Base-by-base conservation (phyloP, 352 stramenopile genomes). In the Globisporangium irregulare region DNA sequence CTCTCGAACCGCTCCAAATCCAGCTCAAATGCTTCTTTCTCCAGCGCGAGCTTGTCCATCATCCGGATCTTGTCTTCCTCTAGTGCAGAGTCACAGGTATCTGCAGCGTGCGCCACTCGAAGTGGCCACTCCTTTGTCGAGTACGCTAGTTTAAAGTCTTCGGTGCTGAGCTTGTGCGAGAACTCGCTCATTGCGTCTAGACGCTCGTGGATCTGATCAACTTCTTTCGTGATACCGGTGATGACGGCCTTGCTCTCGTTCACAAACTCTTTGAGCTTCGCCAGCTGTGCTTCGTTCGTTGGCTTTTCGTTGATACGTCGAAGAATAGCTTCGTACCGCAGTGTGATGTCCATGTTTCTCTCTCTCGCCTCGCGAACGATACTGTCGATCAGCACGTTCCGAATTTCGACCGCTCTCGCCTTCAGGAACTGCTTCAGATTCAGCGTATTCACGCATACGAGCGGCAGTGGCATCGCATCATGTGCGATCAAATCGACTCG, bases 41-140 rank as follows among this genome's bases (percentile, higher is more conserved):
- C 92, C 2, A 98, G 72, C 25, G 90, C 84, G 22, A 98, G 76
- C 20, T 89, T 91, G 74, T 98, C 94, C 91, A 98, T 98, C 93
- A 98, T 98, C 32, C 90, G 83, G 41, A 97, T 85, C 62, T 98
- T 98, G 69, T 97, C 91, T 71, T 96, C 87, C 59, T 97, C 92
- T 1, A 97, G 76, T 18, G 89, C 89, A 6, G 90, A 93, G 61
- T 98, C 90, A 56, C 89, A 97, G 12, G 85, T 89, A 24, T 94
- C 87, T 0, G 86, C 87, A 3, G 90, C 87, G 10, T 91, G 76
- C 0, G 91, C 84, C 1, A 97, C 89, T 7, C 89, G 84, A 3
- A 91, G 76, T 4, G 87, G 89, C 89, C 89, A 94, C 54, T 95
- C 90, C 64, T 97, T 97, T 2, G 90, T 98, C 10, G 82, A 87